Evolutionary conservation across 257 asterid genomes (phyloP), one percentile per base, ranked within the genome.

Genomic region (Ocimum tenuiflorum): DNA sequence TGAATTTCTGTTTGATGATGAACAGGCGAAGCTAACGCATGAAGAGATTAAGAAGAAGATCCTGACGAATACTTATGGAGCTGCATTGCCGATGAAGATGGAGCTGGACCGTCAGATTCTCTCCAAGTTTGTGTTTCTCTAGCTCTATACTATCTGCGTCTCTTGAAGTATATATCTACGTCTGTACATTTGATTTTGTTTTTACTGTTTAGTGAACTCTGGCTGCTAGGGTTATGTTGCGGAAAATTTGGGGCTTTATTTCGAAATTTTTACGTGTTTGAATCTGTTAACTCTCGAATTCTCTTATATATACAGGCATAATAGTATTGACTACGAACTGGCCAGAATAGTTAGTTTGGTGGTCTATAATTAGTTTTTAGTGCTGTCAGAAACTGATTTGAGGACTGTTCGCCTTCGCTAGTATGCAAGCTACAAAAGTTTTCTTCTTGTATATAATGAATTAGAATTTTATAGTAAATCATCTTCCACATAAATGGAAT

Each of bases 1-100:
- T 23, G 42, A 14, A 13, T 51, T 60, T 56, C 71, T 3, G 45
- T 22, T 74, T 49, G 1, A 48, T 65, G 62, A 43, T 73, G 67
- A 60, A 61, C 70, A 89, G 96, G 85, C 86, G 46, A 82, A 78
- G 71, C 58, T 50, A 69, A 79, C 75, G 57, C 80, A 80, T 14
- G 85, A 85, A 23, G 77, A 75, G 31, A 71, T 75, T 67, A 84
- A 83, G 70, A 79, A 65, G 83, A 75, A 74, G 56, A 59, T 83
- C 11, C 60, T 85, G 52, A 70, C 75, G 51, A 74, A 72, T 62
- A 80, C 86, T 41, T 89, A 85, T 38, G 94, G 95, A 36, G 76
- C 89, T 4, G 91, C 91, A 18, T 80, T 91, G 43, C 92, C 88
- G 53, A 70, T 85, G 90, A 86, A 78, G 83, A 81, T 80, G 94